Percentiles rank a stretch among this genome's conserved stretches.
Conservation (phyloP, 257 asterid genomes). For the Scutellaria minor region DNA sequence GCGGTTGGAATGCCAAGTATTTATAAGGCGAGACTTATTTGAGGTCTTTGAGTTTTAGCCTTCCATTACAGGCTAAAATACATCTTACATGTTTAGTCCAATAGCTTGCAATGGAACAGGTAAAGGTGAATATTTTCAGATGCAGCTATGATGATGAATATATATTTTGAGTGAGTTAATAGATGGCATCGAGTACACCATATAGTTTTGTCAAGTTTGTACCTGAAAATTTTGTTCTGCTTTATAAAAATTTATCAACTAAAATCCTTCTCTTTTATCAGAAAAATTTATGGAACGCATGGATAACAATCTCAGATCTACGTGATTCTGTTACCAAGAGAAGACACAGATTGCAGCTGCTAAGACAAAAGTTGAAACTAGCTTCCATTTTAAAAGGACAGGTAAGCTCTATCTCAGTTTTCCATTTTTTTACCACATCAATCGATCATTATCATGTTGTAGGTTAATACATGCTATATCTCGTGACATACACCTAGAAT, state of each 20-base stretch:
- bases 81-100: not conserved
- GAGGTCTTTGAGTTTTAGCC: not conserved
- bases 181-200: not conserved
- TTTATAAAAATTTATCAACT: conserved; percentile 1
- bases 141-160: not conserved
- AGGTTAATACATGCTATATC: not conserved
- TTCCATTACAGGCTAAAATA: not conserved
- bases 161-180: not conserved
- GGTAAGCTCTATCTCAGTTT: conserved; percentile 52
- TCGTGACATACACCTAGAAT: not conserved
- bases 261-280: conserved; percentile 39
- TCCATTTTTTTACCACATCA: conserved; percentile 29
- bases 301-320: conserved; percentile 91
- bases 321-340: conserved; percentile 89
- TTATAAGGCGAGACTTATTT: conserved; percentile 3
- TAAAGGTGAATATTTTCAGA: not conserved
- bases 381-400: conserved; percentile 90
- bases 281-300: conserved; percentile 91
- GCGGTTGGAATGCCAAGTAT: conserved; percentile 21
- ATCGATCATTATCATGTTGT: not conserved
- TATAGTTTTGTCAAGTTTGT: conserved; percentile 15
- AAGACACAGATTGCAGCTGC: conserved; percentile 90
- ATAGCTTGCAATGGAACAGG: not conserved
- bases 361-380: conserved; percentile 88
- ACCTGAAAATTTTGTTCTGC: not conserved